Evolutionary conservation across 768 basidiomycete genomes (phyloP).

Genomic region (Boletus rubropictus): DNA sequence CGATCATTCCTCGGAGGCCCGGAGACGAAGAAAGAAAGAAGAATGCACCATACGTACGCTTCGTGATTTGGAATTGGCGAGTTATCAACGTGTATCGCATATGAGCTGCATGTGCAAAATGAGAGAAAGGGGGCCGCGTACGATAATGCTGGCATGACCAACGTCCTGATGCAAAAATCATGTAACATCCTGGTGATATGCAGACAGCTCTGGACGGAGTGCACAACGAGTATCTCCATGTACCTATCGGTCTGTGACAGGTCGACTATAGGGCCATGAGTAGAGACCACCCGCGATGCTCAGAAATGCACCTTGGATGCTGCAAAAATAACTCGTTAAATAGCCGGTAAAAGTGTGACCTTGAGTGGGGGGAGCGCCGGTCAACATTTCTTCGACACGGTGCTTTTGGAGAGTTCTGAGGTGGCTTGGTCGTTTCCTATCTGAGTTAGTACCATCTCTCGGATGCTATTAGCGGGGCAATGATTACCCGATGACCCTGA

Average conservation of each 20-base stretch:
- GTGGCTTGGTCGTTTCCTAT: constrained; percentile 12
- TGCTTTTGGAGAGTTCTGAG: constrained; percentile 27
- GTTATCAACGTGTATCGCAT: no score
- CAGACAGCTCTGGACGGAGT: background rate
- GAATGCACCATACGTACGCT: no score
- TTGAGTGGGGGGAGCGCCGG: constrained; percentile 4
- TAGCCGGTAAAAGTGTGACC: constrained; percentile 14
- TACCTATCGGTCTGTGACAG: background rate
- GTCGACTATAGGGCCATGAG: background rate
- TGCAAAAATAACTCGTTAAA: constrained; percentile 23
- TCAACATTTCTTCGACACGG: constrained; percentile 25
- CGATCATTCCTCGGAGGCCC: no score
- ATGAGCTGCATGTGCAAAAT: no score
- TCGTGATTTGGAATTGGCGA: no score
- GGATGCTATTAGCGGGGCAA: constrained; percentile 4
- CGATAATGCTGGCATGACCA: no score
- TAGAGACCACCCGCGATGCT: constrained; percentile 15
- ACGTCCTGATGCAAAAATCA: background rate
- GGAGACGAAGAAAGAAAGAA: no score
- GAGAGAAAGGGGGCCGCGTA: no score
- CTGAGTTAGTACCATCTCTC: constrained; percentile 6
- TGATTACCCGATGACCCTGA: constrained; percentile 26
- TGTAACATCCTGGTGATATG: background rate
- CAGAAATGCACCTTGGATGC: background rate
- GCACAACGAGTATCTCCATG: background rate